Conservation (phyloP, 345 rosid genomes). For the Kandelia obovata region DNA sequence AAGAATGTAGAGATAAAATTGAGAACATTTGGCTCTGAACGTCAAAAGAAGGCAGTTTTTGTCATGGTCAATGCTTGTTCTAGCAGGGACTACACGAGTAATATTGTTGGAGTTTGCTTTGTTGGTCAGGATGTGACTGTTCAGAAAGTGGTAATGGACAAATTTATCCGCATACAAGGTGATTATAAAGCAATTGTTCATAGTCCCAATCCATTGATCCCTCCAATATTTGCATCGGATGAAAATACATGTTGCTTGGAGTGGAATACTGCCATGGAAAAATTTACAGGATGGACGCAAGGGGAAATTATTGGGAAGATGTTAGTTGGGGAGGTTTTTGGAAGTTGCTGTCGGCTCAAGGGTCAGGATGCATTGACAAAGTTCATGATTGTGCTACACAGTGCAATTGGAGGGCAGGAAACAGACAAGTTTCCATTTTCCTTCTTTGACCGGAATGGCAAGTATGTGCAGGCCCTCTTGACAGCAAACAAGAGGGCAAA, state of each 20-base stretch:
- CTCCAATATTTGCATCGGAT: constrained; percentile 94
- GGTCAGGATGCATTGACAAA: constrained; percentile 85
- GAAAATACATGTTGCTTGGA: constrained; percentile 88
- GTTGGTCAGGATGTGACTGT: constrained; percentile 90
- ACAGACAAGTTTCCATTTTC: constrained; percentile 73
- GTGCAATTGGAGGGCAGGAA: constrained; percentile 83
- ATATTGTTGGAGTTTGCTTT: constrained; percentile 95
- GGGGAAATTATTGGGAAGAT: constrained; percentile 75
- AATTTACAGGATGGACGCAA: constrained; percentile 75
- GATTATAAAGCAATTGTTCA: constrained; percentile 90
- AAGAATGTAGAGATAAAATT: constrained; percentile 88
- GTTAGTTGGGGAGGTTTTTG: constrained; percentile 93
- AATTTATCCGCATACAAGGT: constrained; percentile 85
- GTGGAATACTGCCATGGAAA: constrained; percentile 99
- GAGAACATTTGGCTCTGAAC: constrained; percentile 64
- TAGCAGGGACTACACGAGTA: constrained; percentile 79
- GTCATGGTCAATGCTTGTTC: constrained; percentile 92
- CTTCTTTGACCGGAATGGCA: constrained; percentile 71
- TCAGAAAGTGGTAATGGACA: constrained; percentile 93
- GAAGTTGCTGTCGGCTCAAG: constrained; percentile 79
- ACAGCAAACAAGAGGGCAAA: constrained; percentile 82
- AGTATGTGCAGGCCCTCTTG: constrained; percentile 70
- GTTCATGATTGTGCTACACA: constrained; percentile 89
- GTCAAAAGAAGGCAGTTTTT: constrained; percentile 60
- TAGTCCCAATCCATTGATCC: constrained; percentile 89